Conservation (phyloP, 202 grass and related monocot species). For the Dendrocalamus latiflorus region DNA sequence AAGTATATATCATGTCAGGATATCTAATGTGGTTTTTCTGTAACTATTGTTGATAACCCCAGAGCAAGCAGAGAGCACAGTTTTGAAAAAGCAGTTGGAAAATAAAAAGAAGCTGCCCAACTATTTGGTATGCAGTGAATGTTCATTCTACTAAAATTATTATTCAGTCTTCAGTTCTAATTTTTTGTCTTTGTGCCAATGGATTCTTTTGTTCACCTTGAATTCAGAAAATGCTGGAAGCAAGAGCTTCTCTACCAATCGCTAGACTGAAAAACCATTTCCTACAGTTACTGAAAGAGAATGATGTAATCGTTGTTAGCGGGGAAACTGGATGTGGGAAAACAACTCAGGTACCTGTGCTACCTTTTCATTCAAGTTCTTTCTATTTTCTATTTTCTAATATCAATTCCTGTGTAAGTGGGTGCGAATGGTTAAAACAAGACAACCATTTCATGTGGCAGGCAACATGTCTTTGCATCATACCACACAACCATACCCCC, state of each 20-base stretch:
- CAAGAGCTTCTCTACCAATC: slow-evolving; percentile 82
- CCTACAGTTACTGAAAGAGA: slow-evolving; percentile 67
- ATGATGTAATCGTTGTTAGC: slow-evolving; percentile 89
- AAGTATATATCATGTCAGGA: neutral
- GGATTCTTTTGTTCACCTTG: slow-evolving; percentile 25
- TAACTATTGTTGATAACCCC: slow-evolving; percentile 35
- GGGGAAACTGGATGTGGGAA: slow-evolving; percentile 98
- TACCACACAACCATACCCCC: neutral
- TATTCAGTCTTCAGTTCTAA: neutral
- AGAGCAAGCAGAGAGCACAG: slow-evolving; percentile 52
- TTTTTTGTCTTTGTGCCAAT: neutral
- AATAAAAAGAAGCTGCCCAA: slow-evolving; percentile 67
- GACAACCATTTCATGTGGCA: slow-evolving; percentile 4
- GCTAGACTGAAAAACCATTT: slow-evolving; percentile 67
- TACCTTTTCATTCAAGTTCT: neutral
- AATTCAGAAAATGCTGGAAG: slow-evolving; percentile 89
- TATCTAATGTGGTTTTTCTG: slow-evolving; percentile 8
- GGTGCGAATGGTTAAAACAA: neutral
- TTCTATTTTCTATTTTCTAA: neutral
- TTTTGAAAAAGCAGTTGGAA: slow-evolving; percentile 63
- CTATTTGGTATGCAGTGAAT: slow-evolving; percentile 57
- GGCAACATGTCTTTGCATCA: neutral
- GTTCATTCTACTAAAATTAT: neutral
- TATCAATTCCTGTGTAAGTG: neutral
- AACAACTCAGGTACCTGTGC: slow-evolving; percentile 80